Evolutionary conservation across 1,139 yeast genomes (phyloP).

Genomic region (Lodderomyces margitis): DNA sequence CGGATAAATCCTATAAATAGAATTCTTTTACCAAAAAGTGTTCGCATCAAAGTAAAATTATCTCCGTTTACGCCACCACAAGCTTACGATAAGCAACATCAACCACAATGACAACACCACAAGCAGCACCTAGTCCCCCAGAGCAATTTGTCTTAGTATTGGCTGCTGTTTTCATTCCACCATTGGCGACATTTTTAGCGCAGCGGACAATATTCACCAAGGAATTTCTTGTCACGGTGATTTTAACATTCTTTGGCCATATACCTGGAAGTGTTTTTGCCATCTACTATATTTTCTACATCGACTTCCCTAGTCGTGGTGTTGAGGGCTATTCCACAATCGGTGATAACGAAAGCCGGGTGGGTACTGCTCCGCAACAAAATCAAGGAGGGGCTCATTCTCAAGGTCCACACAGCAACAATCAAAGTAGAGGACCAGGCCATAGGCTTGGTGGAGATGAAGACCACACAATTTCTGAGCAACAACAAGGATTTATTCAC

Average conservation of each 20-base stretch:
- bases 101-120: conserved; percentile 1
- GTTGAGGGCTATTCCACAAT: conserved; percentile 12
- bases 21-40: neutral
- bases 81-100: neutral
- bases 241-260: conserved; percentile 40
- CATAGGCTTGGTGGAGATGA: conserved; percentile 4
- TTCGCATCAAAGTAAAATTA: neutral
- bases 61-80: neutral
- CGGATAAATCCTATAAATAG: conserved; percentile 1
- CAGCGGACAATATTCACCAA: conserved; percentile 29
- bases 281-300: conserved; percentile 28
- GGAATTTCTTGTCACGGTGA: conserved; percentile 33
- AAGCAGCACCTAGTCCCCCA: conserved; percentile 8
- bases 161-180: conserved; percentile 38
- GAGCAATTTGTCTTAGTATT: conserved; percentile 28
- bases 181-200: conserved; percentile 37
- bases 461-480: neutral
- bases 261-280: conserved; percentile 38
- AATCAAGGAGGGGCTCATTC: neutral
- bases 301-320: conserved; percentile 20
- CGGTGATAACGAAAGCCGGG: conserved; percentile 12
- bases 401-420: neutral
- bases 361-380: conserved; percentile 10
- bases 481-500: conserved; percentile 7
- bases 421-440: neutral